Evolutionary conservation across 768 basidiomycete species (phyloP).

Genomic region (Sarcomyxa edulis): DNA sequence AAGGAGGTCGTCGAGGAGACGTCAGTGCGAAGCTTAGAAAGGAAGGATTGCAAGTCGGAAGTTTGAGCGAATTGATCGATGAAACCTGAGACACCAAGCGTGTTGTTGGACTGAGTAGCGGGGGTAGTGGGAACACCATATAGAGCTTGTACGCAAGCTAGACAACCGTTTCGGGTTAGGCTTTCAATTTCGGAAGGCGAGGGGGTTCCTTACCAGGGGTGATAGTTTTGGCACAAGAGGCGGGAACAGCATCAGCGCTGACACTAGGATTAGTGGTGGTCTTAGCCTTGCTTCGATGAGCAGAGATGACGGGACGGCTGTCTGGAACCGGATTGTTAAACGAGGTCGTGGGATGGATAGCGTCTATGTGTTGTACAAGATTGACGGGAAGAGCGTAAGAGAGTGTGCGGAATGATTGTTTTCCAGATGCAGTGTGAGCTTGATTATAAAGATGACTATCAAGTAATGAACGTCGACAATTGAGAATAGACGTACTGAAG

Average conservation of each 20-base stretch:
- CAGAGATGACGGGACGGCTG: constrained; percentile 14
- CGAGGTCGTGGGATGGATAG: constrained; percentile 24
- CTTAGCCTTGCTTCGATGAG: no score
- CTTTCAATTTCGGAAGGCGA: no score
- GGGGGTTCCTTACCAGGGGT: no score
- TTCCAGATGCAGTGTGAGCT: constrained; percentile 14
- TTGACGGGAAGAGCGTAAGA: constrained; percentile 19
- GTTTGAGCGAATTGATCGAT: constrained; percentile 27
- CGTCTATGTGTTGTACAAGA: constrained; percentile 17
- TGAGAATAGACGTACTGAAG: no score
- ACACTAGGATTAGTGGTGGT: constrained; percentile 9
- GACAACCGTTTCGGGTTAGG: no score
- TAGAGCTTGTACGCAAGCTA: constrained; percentile 25
- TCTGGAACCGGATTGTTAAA: constrained; percentile 12
- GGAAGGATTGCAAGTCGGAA: constrained; percentile 20
- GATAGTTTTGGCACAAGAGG: constrained; percentile 19
- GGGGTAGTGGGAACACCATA: constrained; percentile 27
- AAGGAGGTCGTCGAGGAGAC: constrained; percentile 25
- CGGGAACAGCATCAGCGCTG: constrained; percentile 16
- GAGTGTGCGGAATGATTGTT: constrained; percentile 19
- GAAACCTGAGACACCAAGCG: constrained; percentile 26
- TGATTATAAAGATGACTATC: no score
- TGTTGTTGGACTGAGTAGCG: constrained; percentile 22
- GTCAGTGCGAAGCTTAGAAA: constrained; percentile 22
- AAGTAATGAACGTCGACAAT: no score